These are phyloP conservation scores for Hypomyces rosellus DNA, from an alignment of 2,329 filamentous ascomycete species.

Conservation along the genomic window DNA sequence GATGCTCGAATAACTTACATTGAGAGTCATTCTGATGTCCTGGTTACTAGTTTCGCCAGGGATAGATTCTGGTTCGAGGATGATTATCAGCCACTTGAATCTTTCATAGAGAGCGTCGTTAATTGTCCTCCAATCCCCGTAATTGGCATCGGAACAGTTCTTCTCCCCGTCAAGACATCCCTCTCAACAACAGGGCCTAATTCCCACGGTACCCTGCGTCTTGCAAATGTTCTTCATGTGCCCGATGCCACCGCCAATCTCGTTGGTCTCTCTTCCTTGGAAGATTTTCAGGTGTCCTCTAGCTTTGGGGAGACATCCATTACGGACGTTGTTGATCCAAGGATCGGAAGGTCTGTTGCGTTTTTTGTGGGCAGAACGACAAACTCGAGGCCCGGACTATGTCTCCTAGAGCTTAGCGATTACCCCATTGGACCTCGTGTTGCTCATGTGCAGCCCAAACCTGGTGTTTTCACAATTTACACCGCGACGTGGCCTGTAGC, in stretches of 20 bases:
- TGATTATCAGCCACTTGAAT: conserved; percentile 6
- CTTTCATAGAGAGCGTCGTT: not conserved
- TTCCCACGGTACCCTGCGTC: not conserved
- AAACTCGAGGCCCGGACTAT: not conserved
- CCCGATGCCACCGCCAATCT: not conserved
- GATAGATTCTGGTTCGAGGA: conserved; percentile 12
- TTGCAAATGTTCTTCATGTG: not conserved
- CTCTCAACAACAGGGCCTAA: not conserved
- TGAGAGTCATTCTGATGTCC: too few relatives aligned
- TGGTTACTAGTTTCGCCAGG: conserved; percentile 9
- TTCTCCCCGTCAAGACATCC: conserved; percentile 3
- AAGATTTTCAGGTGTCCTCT: not conserved
- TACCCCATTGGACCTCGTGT: not conserved
- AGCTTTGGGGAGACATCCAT: too few relatives aligned
- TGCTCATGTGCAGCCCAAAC: not conserved
- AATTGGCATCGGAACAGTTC: conserved; percentile 7
- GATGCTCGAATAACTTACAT: too few relatives aligned
- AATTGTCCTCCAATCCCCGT: not conserved
- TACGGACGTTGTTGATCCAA: too few relatives aligned
- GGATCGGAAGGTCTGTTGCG: too few relatives aligned
- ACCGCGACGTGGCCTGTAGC: not conserved
- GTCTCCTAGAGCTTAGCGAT: not conserved
- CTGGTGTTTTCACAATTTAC: not conserved
- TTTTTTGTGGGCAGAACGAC: too few relatives aligned
- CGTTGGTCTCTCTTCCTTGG: not conserved